Conservation (phyloP, 768 basidiomycete genomes). For the Xanthoconium purpureum region DNA sequence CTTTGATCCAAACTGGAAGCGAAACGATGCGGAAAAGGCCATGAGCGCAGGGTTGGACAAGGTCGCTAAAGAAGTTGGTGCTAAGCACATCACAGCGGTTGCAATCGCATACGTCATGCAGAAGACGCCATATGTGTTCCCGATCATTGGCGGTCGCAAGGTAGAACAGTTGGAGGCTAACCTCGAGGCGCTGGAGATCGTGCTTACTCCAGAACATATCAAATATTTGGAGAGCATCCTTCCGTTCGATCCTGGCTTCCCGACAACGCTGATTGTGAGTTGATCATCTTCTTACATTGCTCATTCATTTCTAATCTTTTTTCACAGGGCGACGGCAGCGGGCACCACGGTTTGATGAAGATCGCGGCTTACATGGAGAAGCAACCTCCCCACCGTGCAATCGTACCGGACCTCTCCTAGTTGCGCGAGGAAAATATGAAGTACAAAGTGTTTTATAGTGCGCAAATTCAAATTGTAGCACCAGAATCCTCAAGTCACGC, state of each 20-base stretch:
- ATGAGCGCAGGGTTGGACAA: constrained; percentile 38
- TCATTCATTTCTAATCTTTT: neutral
- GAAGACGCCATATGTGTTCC: constrained; percentile 45
- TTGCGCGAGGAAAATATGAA: too few species aligned
- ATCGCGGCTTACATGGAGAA: neutral
- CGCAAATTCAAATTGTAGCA: too few species aligned
- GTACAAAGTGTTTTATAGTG: too few species aligned
- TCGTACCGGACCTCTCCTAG: neutral
- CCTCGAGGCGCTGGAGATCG: constrained; percentile 41
- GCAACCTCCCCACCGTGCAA: neutral
- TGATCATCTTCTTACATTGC: neutral
- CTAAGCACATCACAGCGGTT: constrained; percentile 34
- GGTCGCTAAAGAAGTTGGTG: constrained; percentile 39
- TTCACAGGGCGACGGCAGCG: neutral
- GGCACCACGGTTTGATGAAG: neutral
- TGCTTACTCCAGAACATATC: constrained; percentile 39
- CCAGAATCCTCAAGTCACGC: too few species aligned
- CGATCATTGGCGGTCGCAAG: constrained; percentile 43
- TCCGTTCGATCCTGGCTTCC: constrained; percentile 43
- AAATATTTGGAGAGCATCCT: constrained; percentile 34
- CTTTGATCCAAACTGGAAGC: constrained; percentile 30
- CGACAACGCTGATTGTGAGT: constrained; percentile 10
- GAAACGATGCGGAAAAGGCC: constrained; percentile 33
- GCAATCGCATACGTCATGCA: constrained; percentile 47
- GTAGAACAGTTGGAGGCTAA: constrained; percentile 42